A percentile compares a stretch with the other conserved stretches of the same genome.
Conservation (phyloP, 805 yeast genomes). For the Sungouiozyma ichnusensis region DNA sequence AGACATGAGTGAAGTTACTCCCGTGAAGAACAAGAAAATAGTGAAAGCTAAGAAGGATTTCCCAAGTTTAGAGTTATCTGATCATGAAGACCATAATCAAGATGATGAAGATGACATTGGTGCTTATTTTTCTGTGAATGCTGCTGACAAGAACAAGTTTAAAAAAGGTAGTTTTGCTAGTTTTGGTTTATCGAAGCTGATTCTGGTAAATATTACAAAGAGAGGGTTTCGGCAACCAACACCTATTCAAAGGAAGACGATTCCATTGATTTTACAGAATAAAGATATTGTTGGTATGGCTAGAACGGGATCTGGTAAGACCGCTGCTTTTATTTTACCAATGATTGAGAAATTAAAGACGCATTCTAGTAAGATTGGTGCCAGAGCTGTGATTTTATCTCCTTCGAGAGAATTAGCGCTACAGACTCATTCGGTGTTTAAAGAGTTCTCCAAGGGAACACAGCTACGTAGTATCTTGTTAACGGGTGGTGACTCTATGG, state of each 20-base stretch:
- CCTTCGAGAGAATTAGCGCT: conserved; percentile 95
- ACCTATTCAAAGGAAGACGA: conserved; percentile 93
- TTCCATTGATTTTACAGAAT: conserved; percentile 77
- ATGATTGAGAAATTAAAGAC: conserved; percentile 73
- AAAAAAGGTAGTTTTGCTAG: conserved; percentile 79
- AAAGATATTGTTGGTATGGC: conserved; percentile 99
- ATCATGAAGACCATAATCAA: conserved; percentile 35
- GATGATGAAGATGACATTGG: conserved; percentile 37
- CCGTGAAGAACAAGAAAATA: conserved; percentile 38
- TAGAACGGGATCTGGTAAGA: conserved; percentile 97
- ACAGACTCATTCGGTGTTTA: conserved; percentile 81
- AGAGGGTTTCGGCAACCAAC: conserved; percentile 95
- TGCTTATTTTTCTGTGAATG: conserved; percentile 32
- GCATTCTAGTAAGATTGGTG: conserved; percentile 82
- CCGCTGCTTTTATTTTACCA: conserved; percentile 93
- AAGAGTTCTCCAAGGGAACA: conserved; percentile 77
- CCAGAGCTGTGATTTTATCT: conserved; percentile 77
- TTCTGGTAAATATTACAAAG: conserved; percentile 58
- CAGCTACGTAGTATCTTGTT: conserved; percentile 70
- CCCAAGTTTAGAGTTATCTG: conserved; percentile 45
- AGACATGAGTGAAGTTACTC: no score
- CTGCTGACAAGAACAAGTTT: conserved; percentile 24
- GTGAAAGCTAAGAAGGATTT: conserved; percentile 32
- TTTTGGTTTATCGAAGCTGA: conserved; percentile 70
- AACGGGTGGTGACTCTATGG: conserved; percentile 98